These are phyloP conservation scores for Candida sp. DNA, from an alignment of 1,139 yeast species.

Conservation along the genomic window DNA sequence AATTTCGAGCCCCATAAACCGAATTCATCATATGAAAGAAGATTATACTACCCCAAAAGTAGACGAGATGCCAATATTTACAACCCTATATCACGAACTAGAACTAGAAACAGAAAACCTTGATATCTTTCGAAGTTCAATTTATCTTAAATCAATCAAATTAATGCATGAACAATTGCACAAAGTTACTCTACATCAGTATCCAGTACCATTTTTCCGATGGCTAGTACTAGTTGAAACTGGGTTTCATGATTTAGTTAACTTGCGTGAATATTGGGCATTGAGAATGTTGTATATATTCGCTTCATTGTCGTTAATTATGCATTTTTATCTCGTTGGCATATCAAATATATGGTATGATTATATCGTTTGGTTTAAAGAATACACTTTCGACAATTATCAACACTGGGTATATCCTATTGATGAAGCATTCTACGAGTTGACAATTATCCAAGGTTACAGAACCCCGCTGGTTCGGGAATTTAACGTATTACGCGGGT, in stretches of 20 bases:
- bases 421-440: constrained; percentile 12
- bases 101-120: neutral
- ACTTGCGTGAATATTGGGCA: constrained; percentile 19
- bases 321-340: constrained; percentile 18
- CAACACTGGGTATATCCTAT: constrained; percentile 13
- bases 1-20: neutral
- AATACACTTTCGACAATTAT: constrained; percentile 9
- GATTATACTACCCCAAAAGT: neutral
- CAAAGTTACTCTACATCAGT: constrained; percentile 5
- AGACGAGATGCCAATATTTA: neutral
- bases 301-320: constrained; percentile 14
- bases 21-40: neutral
- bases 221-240: constrained; percentile 16
- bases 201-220: constrained; percentile 24
- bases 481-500: neutral
- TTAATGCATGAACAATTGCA: neutral
- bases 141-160: neutral
- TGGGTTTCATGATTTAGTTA: constrained; percentile 12
- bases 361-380: constrained; percentile 19
- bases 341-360: constrained; percentile 24
- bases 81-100: neutral
- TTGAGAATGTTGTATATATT: constrained; percentile 20
- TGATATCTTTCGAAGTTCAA: neutral
- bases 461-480: constrained; percentile 3
- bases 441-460: neutral